These are phyloP conservation scores for Talaromyces sp. DNA, from an alignment of 2,329 filamentous ascomycete species.

Conservation along the genomic window DNA sequence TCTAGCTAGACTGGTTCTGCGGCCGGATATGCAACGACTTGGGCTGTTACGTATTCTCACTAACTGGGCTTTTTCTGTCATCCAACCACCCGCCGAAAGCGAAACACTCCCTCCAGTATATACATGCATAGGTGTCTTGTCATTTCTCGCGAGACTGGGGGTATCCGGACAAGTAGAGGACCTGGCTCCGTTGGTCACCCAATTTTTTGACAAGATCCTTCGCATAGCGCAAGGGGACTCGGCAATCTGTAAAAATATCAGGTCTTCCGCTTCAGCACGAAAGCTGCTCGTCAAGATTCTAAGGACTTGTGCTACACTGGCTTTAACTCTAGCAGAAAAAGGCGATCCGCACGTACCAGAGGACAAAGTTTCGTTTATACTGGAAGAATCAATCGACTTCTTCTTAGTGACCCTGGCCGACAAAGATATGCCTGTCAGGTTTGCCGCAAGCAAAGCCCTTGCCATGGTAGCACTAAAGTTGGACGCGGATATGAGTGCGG, in stretches of 20 bases:
- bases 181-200: slow-evolving; percentile 63
- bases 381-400: slow-evolving; percentile 80
- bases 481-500: slow-evolving; percentile 72
- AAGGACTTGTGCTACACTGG: slow-evolving; percentile 67
- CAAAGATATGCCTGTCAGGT: slow-evolving; percentile 83
- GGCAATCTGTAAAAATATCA: slow-evolving; percentile 52
- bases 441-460: slow-evolving; percentile 88
- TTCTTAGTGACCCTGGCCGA: slow-evolving; percentile 76
- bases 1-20: slow-evolving; percentile 75
- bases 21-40: slow-evolving; percentile 81
- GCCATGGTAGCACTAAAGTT: slow-evolving; percentile 82
- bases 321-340: slow-evolving; percentile 52
- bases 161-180: slow-evolving; percentile 70
- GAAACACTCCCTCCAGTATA: slow-evolving; percentile 55
- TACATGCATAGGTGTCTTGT: slow-evolving; percentile 72
- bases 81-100: slow-evolving; percentile 45
- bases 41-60: slow-evolving; percentile 67
- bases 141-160: slow-evolving; percentile 73
- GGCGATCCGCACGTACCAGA: slow-evolving; percentile 26
- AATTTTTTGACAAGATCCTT: slow-evolving; percentile 65
- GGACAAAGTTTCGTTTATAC: slow-evolving; percentile 48
- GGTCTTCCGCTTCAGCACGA: slow-evolving; percentile 72
- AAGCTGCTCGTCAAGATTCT: slow-evolving; percentile 84
- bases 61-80: slow-evolving; percentile 64
- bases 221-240: slow-evolving; percentile 55